Evolutionary conservation across 306 rosid genomes (phyloP), one percentile per base, ranked within the genome.

Genomic region (Dalbergia cultrata): DNA sequence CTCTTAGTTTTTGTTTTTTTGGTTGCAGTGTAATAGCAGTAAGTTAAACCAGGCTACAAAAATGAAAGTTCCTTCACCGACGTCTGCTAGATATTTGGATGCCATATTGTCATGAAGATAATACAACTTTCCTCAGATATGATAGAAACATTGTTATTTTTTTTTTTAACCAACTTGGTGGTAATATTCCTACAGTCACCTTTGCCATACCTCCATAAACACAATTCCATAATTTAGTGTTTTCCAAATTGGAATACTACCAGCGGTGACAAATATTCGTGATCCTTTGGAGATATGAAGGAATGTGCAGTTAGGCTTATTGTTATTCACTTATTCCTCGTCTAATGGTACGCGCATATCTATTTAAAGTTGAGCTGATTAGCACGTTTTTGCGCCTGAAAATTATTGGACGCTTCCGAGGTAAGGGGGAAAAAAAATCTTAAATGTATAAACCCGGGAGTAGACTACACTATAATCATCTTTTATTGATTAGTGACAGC

Each of bases 141-240:
- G 11, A 43, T 65, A 21, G 9, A 66, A 66, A 66, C 37, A 64
- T 3, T 53, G 22, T 35, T 53, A 33, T 16, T 45, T 63, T 62
- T 33, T 62, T 33, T 56, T 60, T 57, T 44, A 68, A 68, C 45
- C 5, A 16, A 43, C 44, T 68, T 26, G 69, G 21, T 57, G 69
- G 60, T 44, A 68, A 78, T 78, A 68, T 67, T 78, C 75, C 11
- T 61, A 67, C 13, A 18, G 3, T 68, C 60, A 26, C 54, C n/a
- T 65, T 18, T 21, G 41, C 7, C 70, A 22, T 2, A 0, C 17
- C 58, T 52, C 39, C 44, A 39, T 21, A 52, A 52, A 19, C 22
- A 63, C 54, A 76, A 35, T 50, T 12, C 49, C 35, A 31, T 49
- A 16, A 63, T 75, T 61, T 26, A 63, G 5, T 47, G 49, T 2